phyloP scores from a whole-genome alignment of 805 yeast genomes.

The Wickerhamiella australiensis region DNA sequence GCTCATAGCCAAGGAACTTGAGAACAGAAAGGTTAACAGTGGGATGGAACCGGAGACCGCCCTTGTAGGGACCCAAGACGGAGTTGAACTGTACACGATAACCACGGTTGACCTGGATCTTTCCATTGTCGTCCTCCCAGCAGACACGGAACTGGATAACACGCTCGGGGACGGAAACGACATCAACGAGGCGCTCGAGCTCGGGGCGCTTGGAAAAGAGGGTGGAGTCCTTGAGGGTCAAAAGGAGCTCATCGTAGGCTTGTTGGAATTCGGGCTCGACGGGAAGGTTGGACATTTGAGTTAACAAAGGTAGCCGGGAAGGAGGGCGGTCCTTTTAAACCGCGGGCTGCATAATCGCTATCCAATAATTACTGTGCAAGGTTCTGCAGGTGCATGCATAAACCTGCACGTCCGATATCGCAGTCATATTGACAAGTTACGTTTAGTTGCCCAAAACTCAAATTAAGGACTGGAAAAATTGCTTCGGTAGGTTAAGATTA shows the following conservation, averaged over 20 bases:
- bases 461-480: background rate
- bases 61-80: conserved; percentile 97
- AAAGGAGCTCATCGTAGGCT: conserved; percentile 87
- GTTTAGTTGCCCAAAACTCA: background rate
- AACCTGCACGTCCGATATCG: conserved; percentile 9
- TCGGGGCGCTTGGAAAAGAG: conserved; percentile 81
- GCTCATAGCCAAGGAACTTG: conserved; percentile 96
- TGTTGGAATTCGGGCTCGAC: conserved; percentile 98
- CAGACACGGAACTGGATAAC: conserved; percentile 91
- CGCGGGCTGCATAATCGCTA: conserved; percentile 9
- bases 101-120: conserved; percentile 87
- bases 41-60: conserved; percentile 97
- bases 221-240: conserved; percentile 83
- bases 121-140: conserved; percentile 95
- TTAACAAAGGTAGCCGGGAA: background rate
- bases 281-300: conserved; percentile 55
- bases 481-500: background rate
- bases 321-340: conserved; percentile 1
- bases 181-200: conserved; percentile 76
- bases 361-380: conserved; percentile 11
- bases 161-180: conserved; percentile 91
- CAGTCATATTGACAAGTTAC: background rate
- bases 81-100: conserved; percentile 98
- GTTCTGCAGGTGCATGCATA: conserved; percentile 5
- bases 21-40: conserved; percentile 88